Conservation (phyloP, 768 basidiomycete species). For the Neoboletus brunneissimus region DNA sequence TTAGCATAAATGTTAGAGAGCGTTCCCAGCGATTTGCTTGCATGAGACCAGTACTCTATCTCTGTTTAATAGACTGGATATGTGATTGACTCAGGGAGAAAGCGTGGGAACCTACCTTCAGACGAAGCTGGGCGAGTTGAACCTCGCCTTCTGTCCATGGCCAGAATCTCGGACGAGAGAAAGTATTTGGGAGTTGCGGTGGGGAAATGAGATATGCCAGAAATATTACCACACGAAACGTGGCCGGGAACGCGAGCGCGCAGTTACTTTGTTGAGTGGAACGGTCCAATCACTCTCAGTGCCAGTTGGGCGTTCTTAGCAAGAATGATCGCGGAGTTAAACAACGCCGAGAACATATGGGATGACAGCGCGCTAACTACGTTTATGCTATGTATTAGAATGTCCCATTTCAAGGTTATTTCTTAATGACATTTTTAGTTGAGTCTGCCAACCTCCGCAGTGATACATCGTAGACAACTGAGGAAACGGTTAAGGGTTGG, state of each 20-base stretch:
- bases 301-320: constrained; percentile 6
- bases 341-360: background rate
- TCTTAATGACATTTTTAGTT: constrained; percentile 1
- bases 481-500: background rate
- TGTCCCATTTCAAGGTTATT: background rate
- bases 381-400: background rate
- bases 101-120: constrained; percentile 57
- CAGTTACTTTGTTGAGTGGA: constrained; percentile 6
- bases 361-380: background rate
- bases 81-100: constrained; percentile 8
- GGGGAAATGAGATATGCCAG: background rate
- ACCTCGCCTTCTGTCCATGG: constrained; percentile 68
- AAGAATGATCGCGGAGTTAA: constrained; percentile 24
- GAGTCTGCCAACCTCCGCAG: constrained; percentile 58
- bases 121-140: constrained; percentile 64
- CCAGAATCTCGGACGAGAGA: background rate
- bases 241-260: background rate
- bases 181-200: background rate
- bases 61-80: constrained; percentile 42
- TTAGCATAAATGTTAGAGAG: constrained; percentile 55
- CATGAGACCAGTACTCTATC: constrained; percentile 74
- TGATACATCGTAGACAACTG: constrained; percentile 86
- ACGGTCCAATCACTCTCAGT: background rate
- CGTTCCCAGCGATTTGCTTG: constrained; percentile 53
- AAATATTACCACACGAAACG: constrained; percentile 8